phyloP scores from a whole-genome alignment of 2,329 filamentous ascomycete species.

The Cercospora zeina region DNA sequence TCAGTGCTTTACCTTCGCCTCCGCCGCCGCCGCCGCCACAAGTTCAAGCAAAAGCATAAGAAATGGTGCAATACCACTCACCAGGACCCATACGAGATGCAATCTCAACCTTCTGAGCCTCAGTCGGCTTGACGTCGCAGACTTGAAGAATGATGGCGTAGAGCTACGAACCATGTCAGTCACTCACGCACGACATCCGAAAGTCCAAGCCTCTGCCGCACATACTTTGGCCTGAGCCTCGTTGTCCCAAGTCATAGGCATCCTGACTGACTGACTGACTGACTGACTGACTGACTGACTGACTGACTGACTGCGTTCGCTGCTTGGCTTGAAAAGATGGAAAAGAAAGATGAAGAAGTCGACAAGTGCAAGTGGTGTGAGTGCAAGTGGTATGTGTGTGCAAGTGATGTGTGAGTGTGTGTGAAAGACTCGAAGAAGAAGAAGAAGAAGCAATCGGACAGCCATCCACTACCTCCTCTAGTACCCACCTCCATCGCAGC shows the following conservation, averaged over 20 bases:
- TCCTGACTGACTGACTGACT: constrained; percentile 26
- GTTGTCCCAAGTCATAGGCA: constrained; percentile 40
- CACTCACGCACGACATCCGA: not conserved
- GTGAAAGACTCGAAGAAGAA: no score
- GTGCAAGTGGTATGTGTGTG: not conserved
- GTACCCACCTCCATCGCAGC: not conserved
- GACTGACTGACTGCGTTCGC: not conserved
- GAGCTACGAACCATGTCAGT: constrained; percentile 26
- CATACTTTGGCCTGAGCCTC: constrained; percentile 37
- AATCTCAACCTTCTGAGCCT: constrained; percentile 28
- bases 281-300: not conserved
- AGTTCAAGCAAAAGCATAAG: not conserved
- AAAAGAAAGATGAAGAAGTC: not conserved
- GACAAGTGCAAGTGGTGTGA: not conserved
- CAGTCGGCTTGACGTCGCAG: constrained; percentile 36
- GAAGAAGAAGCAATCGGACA: not conserved
- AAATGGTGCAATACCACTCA: constrained; percentile 11
- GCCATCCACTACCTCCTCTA: not conserved
- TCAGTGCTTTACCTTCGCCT: no score
- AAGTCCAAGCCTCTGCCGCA: not conserved
- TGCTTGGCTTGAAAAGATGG: not conserved
- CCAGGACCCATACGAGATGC: constrained; percentile 37
- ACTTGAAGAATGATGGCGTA: constrained; percentile 35
- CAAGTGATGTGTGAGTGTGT: no score
- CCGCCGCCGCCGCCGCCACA: not conserved